phyloP scores from a whole-genome alignment of 73 alveolate genomes.

The Tetrahymena borealis region DNA sequence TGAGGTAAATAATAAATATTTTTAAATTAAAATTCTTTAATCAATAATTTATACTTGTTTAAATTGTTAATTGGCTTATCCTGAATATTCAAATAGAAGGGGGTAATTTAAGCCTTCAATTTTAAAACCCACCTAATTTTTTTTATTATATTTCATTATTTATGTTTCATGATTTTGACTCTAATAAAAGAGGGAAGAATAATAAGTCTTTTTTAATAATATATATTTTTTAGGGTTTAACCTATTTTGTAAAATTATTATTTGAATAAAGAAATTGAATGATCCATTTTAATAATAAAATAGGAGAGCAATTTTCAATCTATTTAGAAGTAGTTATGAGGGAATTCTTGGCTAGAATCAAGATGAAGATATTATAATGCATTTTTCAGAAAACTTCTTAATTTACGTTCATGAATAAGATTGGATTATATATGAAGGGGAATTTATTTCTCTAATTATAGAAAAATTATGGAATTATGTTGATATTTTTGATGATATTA shows the following conservation, averaged over 20 bases:
- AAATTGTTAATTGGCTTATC: not conserved
- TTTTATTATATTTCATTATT: too few relatives aligned
- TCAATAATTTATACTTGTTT: not conserved
- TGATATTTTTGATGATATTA: not conserved
- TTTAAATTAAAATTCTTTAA: not conserved
- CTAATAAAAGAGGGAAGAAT: too few relatives aligned
- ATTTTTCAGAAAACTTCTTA: not conserved
- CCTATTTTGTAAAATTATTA: too few relatives aligned
- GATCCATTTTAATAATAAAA: not conserved
- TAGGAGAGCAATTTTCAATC: not conserved
- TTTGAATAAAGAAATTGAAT: not conserved
- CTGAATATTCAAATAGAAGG: too few relatives aligned
- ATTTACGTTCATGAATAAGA: not conserved
- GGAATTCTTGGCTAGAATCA: not conserved
- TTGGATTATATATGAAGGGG: not conserved
- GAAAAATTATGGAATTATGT: not conserved
- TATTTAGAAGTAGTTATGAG: not conserved
- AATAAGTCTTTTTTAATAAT: too few relatives aligned
- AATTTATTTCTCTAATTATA: not conserved
- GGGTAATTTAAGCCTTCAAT: too few relatives aligned
- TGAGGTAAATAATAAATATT: not conserved
- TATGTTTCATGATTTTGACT: too few relatives aligned
- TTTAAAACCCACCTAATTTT: too few relatives aligned
- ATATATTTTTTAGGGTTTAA: too few relatives aligned
- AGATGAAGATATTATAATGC: not conserved